These are phyloP conservation scores for Neodidymelliopsis sp. DNA, from an alignment of 2,329 filamentous ascomycete species.

Conservation along the genomic window DNA sequence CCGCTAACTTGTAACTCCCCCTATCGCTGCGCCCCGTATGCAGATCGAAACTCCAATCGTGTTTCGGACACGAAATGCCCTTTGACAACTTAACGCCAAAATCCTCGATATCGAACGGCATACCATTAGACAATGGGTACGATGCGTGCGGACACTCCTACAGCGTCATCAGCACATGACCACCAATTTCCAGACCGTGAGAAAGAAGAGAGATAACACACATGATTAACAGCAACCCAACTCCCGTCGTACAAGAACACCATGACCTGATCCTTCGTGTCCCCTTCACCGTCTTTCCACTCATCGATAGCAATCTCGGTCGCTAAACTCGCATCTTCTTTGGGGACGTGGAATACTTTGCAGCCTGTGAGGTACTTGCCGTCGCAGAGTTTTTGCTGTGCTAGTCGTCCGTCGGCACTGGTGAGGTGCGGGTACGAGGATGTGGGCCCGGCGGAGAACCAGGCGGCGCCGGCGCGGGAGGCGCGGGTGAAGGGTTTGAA, in stretches of 20 bases:
- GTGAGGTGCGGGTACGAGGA: conserved; percentile 31
- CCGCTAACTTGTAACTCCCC: conserved; percentile 65
- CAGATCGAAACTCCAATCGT: conserved; percentile 75
- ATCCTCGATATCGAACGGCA: conserved; percentile 74
- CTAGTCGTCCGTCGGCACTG: conserved; percentile 18
- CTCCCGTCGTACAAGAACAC: conserved; percentile 70
- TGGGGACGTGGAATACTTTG: conserved; percentile 36
- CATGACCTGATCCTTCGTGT: conserved; percentile 65
- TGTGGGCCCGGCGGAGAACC: conserved; percentile 33
- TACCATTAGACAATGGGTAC: conserved; percentile 69
- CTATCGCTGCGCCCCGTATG: conserved; percentile 69
- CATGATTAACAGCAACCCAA: conserved; percentile 74
- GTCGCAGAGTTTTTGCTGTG: conserved; percentile 26
- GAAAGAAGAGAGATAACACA: conserved; percentile 41
- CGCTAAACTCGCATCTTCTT: conserved; percentile 27
- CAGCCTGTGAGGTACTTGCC: conserved; percentile 27
- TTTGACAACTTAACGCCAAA: conserved; percentile 70
- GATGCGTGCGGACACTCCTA: conserved; percentile 69
- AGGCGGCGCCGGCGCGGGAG: conserved; percentile 28
- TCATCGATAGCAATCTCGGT: conserved; percentile 33
- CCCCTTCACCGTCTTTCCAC: conserved; percentile 31
- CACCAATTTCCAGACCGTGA: neutral
- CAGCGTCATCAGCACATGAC: too few relatives aligned
- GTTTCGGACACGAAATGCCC: conserved; percentile 72
- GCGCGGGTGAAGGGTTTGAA: conserved; percentile 32